Percentiles rank a stretch among this genome's conserved stretches.
Evolutionary conservation across 176 grass and related monocot species (phyloP).

Genomic region (Zoysia pacifica): DNA sequence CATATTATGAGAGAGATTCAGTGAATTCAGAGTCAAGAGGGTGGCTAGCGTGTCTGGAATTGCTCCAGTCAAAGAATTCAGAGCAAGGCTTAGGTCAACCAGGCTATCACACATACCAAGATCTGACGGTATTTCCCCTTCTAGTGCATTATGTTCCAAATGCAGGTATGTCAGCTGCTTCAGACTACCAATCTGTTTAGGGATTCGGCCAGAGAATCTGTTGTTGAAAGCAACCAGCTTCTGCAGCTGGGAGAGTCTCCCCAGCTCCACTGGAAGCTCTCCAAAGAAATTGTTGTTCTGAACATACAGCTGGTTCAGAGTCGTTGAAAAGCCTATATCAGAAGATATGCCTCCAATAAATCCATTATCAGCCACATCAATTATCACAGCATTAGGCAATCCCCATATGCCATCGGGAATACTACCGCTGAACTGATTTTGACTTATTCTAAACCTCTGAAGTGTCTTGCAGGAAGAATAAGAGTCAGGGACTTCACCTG

Average conservation of each 20-base stretch:
- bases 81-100: slow-evolving; percentile 73
- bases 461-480: slow-evolving; percentile 88
- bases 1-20: slow-evolving; percentile 86
- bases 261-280: slow-evolving; percentile 69
- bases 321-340: slow-evolving; percentile 65
- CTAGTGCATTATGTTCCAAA: slow-evolving; percentile 70
- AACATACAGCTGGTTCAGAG: slow-evolving; percentile 80
- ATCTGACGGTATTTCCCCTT: slow-evolving; percentile 64
- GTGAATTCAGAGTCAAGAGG: slow-evolving; percentile 59
- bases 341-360: slow-evolving; percentile 74
- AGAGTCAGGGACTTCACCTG: slow-evolving; percentile 74
- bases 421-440: slow-evolving; percentile 71
- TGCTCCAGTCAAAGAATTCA: slow-evolving; percentile 63
- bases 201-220: slow-evolving; percentile 69
- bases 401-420: slow-evolving; percentile 68
- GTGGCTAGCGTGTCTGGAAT: slow-evolving; percentile 60
- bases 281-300: slow-evolving; percentile 80
- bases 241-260: slow-evolving; percentile 56
- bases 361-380: slow-evolving; percentile 78
- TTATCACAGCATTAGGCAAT: slow-evolving; percentile 83
- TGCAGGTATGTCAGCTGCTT: slow-evolving; percentile 76
- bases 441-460: slow-evolving; percentile 80
- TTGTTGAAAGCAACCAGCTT: slow-evolving; percentile 82
- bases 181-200: slow-evolving; percentile 59
- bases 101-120: slow-evolving; percentile 66